Evolutionary conservation across 192 early-diverging fungal genomes (phyloP).

Genomic region (Oehlia diaphana): DNA sequence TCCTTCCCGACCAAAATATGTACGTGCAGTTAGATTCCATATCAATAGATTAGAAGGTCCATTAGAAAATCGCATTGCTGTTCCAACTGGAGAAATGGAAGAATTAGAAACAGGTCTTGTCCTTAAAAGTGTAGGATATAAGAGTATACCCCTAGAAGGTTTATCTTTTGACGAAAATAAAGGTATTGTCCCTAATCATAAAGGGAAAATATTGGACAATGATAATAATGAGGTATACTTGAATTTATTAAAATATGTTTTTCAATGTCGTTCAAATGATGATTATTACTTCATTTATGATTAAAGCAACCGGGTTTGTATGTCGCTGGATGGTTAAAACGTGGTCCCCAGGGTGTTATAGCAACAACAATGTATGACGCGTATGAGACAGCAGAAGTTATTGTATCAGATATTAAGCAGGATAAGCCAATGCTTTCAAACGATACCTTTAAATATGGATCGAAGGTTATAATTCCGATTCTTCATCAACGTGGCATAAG

Average conservation of each 20-base stretch:
- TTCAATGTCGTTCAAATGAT: neutral
- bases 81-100: constrained; percentile 60
- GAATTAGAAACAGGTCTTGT: constrained; percentile 67
- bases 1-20: constrained; percentile 19
- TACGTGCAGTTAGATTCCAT: constrained; percentile 53
- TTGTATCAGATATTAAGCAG: constrained; percentile 60
- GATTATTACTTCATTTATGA: constrained; percentile 1
- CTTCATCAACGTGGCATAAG: constrained; percentile 40
- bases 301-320: constrained; percentile 71
- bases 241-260: neutral
- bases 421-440: constrained; percentile 45
- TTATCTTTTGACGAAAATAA: constrained; percentile 74
- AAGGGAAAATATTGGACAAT: constrained; percentile 66
- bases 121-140: constrained; percentile 88
- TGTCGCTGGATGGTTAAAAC: constrained; percentile 93
- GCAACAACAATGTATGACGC: constrained; percentile 94
- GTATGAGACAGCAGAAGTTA: constrained; percentile 82
- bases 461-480: constrained; percentile 34
- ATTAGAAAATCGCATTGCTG: constrained; percentile 48
- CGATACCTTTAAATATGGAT: constrained; percentile 4
- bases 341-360: constrained; percentile 91
- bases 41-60: constrained; percentile 73
- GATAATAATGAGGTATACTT: constrained; percentile 34
- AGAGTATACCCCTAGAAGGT: constrained; percentile 63
- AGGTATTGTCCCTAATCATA: constrained; percentile 77